Evolutionary conservation across 805 yeast species (phyloP).

Genomic region (Candida ascalaphidarum): DNA sequence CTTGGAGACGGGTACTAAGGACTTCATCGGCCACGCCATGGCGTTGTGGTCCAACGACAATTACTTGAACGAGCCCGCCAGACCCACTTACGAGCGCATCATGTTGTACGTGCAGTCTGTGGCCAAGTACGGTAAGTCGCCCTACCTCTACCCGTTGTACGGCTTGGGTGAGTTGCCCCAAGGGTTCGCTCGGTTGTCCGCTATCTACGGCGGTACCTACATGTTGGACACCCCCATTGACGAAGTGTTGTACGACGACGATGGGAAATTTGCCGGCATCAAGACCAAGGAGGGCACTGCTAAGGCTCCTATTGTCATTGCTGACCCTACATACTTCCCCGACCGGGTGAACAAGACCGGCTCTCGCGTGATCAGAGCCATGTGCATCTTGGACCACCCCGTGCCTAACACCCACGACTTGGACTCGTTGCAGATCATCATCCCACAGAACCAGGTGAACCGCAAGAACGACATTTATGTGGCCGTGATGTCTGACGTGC

Average conservation of each 20-base stretch:
- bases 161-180: conserved; percentile 99
- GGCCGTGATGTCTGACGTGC: conserved; percentile 83
- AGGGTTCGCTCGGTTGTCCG: conserved; percentile 94
- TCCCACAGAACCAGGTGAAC: conserved; percentile 92
- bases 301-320: conserved; percentile 87
- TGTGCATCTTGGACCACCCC: conserved; percentile 87
- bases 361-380: conserved; percentile 67
- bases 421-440: conserved; percentile 88
- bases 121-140: conserved; percentile 92
- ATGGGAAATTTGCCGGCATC: conserved; percentile 70
- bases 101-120: conserved; percentile 82
- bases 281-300: conserved; percentile 88
- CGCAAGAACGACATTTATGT: conserved; percentile 92
- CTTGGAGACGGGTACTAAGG: conserved; percentile 85
- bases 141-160: conserved; percentile 90
- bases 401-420: conserved; percentile 72
- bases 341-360: conserved; percentile 68
- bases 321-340: conserved; percentile 97
- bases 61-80: conserved; percentile 79
- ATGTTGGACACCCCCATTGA: conserved; percentile 97
- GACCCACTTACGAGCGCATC: conserved; percentile 85
- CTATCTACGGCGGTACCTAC: conserved; percentile 96
- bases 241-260: conserved; percentile 68
- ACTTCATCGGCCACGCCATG: conserved; percentile 98
- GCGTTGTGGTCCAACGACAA: conserved; percentile 93